Conservation (phyloP, 148 eudicot species). For the Rhododendron ferrugineum region DNA sequence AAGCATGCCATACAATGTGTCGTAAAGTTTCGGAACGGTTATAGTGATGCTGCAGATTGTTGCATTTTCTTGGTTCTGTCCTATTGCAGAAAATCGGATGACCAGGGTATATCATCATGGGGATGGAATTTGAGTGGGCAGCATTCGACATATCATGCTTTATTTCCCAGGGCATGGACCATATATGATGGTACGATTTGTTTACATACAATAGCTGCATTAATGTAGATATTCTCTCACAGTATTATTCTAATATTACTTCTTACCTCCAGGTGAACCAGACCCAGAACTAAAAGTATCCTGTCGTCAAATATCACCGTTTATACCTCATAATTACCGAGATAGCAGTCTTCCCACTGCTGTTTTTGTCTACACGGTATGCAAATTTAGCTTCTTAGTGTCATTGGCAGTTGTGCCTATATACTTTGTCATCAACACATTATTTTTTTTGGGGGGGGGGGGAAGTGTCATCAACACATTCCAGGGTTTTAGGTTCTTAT, state of each 20-base stretch:
- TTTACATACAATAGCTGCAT: background rate
- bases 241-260: slow-evolving; percentile 5
- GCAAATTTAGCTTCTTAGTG: slow-evolving; percentile 8
- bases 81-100: slow-evolving; percentile 57
- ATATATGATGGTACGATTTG: slow-evolving; percentile 80
- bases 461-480: background rate
- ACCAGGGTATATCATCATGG: slow-evolving; percentile 94
- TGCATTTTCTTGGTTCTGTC: slow-evolving; percentile 1
- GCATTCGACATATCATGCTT: slow-evolving; percentile 95
- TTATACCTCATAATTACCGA: slow-evolving; percentile 88
- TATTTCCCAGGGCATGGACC: slow-evolving; percentile 98
- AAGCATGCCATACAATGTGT: background rate
- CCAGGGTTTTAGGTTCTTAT: background rate
- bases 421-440: background rate
- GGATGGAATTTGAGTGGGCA: slow-evolving; percentile 99
- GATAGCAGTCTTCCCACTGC: slow-evolving; percentile 97
- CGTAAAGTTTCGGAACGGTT: background rate
- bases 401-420: background rate
- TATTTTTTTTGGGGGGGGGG: background rate
- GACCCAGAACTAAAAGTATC: slow-evolving; percentile 96
- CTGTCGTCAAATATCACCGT: slow-evolving; percentile 97
- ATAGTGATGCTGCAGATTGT: background rate
- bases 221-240: background rate
- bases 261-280: slow-evolving; percentile 75
- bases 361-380: slow-evolving; percentile 94